Percentiles rank a stretch among this genome's conserved stretches.
Evolutionary conservation across 2,329 filamentous ascomycete species (phyloP).

Genomic region (Hansfordia pulvinata): DNA sequence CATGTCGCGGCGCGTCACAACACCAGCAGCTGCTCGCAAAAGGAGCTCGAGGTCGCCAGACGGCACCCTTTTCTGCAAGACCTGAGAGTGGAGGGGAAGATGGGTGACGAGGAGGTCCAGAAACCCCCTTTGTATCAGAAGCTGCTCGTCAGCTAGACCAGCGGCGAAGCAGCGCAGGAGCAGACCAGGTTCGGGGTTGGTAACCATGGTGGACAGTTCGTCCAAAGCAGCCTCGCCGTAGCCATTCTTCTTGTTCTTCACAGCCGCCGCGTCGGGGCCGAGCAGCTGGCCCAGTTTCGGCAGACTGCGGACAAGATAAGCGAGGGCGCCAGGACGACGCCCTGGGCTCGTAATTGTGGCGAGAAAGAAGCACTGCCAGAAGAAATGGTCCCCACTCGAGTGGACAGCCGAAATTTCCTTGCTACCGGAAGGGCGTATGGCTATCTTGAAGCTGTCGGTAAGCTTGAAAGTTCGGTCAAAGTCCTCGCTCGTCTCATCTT

Average conservation of each 20-base stretch:
- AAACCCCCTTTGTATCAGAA: conserved; percentile 88
- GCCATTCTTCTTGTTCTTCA: conserved; percentile 16
- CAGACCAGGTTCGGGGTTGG: conserved; percentile 81
- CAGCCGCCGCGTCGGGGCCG: conserved; percentile 17
- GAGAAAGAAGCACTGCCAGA: conserved; percentile 97
- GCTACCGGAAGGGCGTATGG: conserved; percentile 41
- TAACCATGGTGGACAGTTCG: conserved; percentile 51
- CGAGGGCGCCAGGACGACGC: conserved; percentile 72
- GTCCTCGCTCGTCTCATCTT: conserved; percentile 94
- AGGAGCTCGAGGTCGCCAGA: conserved; percentile 67
- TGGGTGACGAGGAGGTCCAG: conserved; percentile 86
- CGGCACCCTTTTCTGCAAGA: conserved; percentile 65
- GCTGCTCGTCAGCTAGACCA: conserved; percentile 73
- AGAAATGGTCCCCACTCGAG: conserved; percentile 66
- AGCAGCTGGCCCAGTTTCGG: conserved; percentile 49
- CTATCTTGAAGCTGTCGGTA: conserved; percentile 62
- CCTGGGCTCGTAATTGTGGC: conserved; percentile 83
- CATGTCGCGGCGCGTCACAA: conserved; percentile 88
- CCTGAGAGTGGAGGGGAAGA: conserved; percentile 68
- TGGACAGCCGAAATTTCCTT: conserved; percentile 36
- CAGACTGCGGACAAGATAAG: conserved; percentile 68
- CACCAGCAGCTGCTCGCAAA: conserved; percentile 69
- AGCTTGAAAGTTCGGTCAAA: conserved; percentile 79
- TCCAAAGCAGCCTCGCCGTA: conserved; percentile 32
- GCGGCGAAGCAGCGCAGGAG: conserved; percentile 85